A percentile compares a stretch with the other conserved stretches of the same genome.
These are phyloP conservation scores for Fusarium setosum DNA, from an alignment of 2,329 filamentous ascomycete genomes.

Conservation along the genomic window DNA sequence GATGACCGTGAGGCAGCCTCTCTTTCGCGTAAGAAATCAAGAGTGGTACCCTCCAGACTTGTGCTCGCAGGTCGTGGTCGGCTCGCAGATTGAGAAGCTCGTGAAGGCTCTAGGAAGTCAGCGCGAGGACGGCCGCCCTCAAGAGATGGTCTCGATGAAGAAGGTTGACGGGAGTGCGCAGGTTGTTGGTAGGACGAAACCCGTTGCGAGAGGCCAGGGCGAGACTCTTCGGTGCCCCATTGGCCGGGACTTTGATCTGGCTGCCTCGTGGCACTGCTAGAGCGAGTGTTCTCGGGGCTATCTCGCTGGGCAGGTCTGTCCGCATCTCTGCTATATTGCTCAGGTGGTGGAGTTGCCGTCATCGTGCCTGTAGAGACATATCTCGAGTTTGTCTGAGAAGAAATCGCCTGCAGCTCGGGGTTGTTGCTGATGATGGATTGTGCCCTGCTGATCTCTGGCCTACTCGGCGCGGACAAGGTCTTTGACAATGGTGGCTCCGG, in stretches of 20 bases:
- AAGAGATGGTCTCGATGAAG: slow-evolving; percentile 41
- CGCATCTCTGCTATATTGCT: slow-evolving; percentile 45
- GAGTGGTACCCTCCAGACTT: slow-evolving; percentile 79
- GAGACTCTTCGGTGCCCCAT: slow-evolving; percentile 33
- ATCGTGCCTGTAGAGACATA: slow-evolving; percentile 79
- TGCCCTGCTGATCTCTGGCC: slow-evolving; percentile 67
- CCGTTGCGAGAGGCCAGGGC: slow-evolving; percentile 29
- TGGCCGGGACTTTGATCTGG: slow-evolving; percentile 30
- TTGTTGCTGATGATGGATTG: slow-evolving; percentile 72
- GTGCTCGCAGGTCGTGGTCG: slow-evolving; percentile 83
- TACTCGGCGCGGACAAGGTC: slow-evolving; percentile 53
- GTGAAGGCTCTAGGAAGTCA: slow-evolving; percentile 40
- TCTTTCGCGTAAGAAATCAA: slow-evolving; percentile 84
- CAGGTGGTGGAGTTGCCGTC: slow-evolving; percentile 71
- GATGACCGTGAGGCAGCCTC: slow-evolving; percentile 66
- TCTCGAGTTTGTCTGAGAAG: slow-evolving; percentile 54
- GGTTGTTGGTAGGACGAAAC: slow-evolving; percentile 42
- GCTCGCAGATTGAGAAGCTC: slow-evolving; percentile 47
- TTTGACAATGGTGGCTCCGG: slow-evolving; percentile 50
- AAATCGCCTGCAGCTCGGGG: slow-evolving; percentile 69
- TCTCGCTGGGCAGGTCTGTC: slow-evolving; percentile 32
- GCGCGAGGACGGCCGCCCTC: slow-evolving; percentile 42
- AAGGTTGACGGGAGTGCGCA: slow-evolving; percentile 40
- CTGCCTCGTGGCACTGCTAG: slow-evolving; percentile 44
- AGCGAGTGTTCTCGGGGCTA: slow-evolving; percentile 40